Evolutionary conservation across 257 asterid genomes (phyloP).

Genomic region (Ehretia macrophylla): DNA sequence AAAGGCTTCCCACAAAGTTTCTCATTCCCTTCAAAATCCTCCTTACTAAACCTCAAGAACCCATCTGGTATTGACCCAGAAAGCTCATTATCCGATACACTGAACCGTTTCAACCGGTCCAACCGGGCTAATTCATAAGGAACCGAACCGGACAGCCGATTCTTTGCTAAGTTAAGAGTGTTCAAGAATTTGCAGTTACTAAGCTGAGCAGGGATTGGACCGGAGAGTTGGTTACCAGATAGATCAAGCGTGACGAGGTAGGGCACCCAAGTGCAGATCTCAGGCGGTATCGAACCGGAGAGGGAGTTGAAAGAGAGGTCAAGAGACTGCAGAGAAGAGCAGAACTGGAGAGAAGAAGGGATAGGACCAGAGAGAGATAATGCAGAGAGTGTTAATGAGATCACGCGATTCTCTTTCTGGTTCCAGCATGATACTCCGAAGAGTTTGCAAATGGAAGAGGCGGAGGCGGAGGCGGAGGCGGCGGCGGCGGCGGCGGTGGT

Average conservation of each 20-base stretch:
- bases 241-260: slow-evolving; percentile 22
- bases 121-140: slow-evolving; percentile 37
- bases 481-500: slow-evolving; percentile 24
- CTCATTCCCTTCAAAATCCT: slow-evolving; percentile 34
- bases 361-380: slow-evolving; percentile 39
- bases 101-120: slow-evolving; percentile 38
- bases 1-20: slow-evolving; percentile 46
- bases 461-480: too few species aligned
- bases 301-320: slow-evolving; percentile 22
- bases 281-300: slow-evolving; percentile 21
- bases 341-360: slow-evolving; percentile 44
- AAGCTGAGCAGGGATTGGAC: slow-evolving; percentile 10
- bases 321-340: slow-evolving; percentile 27
- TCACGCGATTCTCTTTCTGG: slow-evolving; percentile 45
- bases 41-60: slow-evolving; percentile 20
- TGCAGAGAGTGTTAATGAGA: slow-evolving; percentile 38
- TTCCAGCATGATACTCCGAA: slow-evolving; percentile 72
- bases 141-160: slow-evolving; percentile 35
- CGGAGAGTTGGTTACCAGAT: slow-evolving; percentile 13
- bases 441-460: slow-evolving; percentile 38
- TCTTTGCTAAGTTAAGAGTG: slow-evolving; percentile 6
- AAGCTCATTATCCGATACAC: slow-evolving; percentile 43
- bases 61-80: slow-evolving; percentile 42
- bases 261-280: slow-evolving; percentile 28
- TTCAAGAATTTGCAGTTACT: slow-evolving; percentile 19